Base-by-base conservation (phyloP, 1,284 basidiomycete genomes). In the Chondrostereum purpureum region DNA sequence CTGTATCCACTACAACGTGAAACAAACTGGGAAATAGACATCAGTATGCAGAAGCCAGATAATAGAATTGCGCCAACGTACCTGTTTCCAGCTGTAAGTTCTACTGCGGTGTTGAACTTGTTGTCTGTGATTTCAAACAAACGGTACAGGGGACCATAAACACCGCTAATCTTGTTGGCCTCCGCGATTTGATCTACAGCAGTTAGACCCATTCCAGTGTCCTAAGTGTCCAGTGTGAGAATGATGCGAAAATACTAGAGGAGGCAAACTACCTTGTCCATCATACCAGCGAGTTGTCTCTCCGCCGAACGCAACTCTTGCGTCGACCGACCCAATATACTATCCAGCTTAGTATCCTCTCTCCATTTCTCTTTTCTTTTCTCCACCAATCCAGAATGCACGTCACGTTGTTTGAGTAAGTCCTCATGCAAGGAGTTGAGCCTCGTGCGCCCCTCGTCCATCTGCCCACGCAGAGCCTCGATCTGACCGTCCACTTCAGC, bases 1-100 rank as follows among this genome's bases (percentile, higher is more conserved):
- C 96, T 11, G 78, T 92, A 63, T 99, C 96, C 46, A 99, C 95
- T 0, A 99, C 95, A 22, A 99, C 85, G 58, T 99, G 95, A 73
- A 99, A 99, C 33, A 99, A 70, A 56, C 92, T 93, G 34, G 48
- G 17, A 48, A 42, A 45, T 23, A 2, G 45, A n/a, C n/a, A n/a
- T n/a, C n/a, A n/a, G 5, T 13, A 41, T 17, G 53, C 38, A 43
- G 18, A 35, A 41, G 34, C 20, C 24, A 18, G 31, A 12, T n/a
- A 16, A 37, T 39, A 18, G 31, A 12, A 34, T 33, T 42, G 21
- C 37, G 22, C 13, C 8, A 20, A 4, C 66, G 47, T 46, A 91
- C 92, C 88, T 92, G 60, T 88, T 94, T 1, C 94, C 93, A 0
- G 94, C 96, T 0, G 93, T 97, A 27, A 92, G 77, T 63, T 99